Conservation (phyloP, 306 rosid species). For the Myrica gale region DNA sequence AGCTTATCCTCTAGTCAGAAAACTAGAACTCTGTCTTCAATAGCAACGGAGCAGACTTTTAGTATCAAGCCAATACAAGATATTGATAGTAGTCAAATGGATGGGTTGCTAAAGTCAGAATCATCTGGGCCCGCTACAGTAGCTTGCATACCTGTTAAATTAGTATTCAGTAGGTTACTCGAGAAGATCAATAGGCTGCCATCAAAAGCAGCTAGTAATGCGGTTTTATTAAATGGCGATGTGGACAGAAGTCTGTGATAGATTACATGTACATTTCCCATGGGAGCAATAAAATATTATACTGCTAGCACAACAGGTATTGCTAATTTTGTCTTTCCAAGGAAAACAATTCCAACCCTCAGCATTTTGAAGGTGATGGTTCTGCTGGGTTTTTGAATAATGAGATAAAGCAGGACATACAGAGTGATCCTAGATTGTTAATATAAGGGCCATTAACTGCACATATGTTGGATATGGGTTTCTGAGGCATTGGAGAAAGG, state of each 20-base stretch:
- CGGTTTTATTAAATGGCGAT: constrained; percentile 55
- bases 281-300: constrained; percentile 50
- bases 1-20: constrained; percentile 81
- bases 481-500: constrained; percentile 8
- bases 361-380: constrained; percentile 23
- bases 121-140: constrained; percentile 71
- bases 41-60: constrained; percentile 57
- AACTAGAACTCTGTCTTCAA: constrained; percentile 89
- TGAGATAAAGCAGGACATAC: constrained; percentile 5
- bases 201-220: constrained; percentile 55
- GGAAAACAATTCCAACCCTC: constrained; percentile 19
- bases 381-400: constrained; percentile 10
- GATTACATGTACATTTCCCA: constrained; percentile 76
- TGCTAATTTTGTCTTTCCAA: constrained; percentile 37
- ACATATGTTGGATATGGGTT: constrained; percentile 1
- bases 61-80: constrained; percentile 53
- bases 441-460: not conserved
- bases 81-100: constrained; percentile 48
- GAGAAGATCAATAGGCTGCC: constrained; percentile 99
- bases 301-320: constrained; percentile 37
- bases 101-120: constrained; percentile 69
- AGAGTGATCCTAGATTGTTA: not conserved
- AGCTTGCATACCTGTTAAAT: constrained; percentile 96
- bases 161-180: constrained; percentile 93
- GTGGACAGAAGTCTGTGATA: constrained; percentile 57